Evolutionary conservation across 2,329 filamentous ascomycete species (phyloP), one percentile per base, ranked within the genome.

Genomic region (Didymella exigua): DNA sequence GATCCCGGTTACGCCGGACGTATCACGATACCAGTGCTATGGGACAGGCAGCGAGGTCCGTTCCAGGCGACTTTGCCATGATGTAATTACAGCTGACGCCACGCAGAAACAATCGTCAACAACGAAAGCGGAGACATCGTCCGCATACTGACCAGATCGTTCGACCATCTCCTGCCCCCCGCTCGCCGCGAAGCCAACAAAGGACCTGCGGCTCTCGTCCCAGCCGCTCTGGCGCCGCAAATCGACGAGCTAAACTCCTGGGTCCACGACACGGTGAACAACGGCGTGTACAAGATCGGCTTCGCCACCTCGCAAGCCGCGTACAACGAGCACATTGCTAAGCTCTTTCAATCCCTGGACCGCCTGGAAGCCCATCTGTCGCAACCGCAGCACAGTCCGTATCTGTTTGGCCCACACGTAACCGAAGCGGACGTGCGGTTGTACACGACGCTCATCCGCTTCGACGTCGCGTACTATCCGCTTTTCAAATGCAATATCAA

Each of bases 11-110:
- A 74, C 43, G 62, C 58, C 10, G 70, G 71, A 13, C 82, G 91
- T n/a, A 91, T 91, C 71, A 95, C 90, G 0, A 90, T 96, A 18
- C 91, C 91, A 0, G 84, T 90, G 23, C 79, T 96, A 44, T 90
- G 85, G 79, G 88, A 90, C 62, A 88, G 85, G 70, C 84, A 88
- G 70, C 79, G 79, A 34, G 56, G 68, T 71, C 50, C 10, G 60
- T 46, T 7, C 24, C 2, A 3, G 4, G 23, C 19, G 3, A 2
- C 1, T 9, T 2, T 26, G 14, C 13, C 8, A 7, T 13, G 7
- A 18, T 7, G 8, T n/a, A 9, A 7, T 1, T 3, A 23, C 6
- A n/a, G 24, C 53, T 66, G 21, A 69, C 38, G n/a, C 11, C 4
- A 16, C 14, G 36, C 23, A 72, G 71, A 55, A 14, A 70, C 68